Conservation (phyloP, 306 rosid genomes). For the Lathyrus aphaca region DNA sequence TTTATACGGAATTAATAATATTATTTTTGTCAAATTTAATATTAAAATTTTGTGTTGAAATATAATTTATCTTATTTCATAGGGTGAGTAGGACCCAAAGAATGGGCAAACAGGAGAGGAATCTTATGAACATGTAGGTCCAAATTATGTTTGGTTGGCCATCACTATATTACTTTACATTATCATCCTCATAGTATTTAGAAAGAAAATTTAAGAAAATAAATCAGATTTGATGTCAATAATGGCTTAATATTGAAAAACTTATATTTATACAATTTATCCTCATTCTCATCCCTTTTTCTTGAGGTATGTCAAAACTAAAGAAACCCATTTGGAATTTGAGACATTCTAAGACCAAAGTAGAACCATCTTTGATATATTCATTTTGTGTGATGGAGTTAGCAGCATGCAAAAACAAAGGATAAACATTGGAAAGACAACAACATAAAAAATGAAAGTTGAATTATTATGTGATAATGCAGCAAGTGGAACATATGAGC, state of each 20-base stretch:
- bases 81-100: constrained; percentile 51
- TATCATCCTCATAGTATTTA: constrained; percentile 35
- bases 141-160: constrained; percentile 50
- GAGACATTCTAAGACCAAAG: constrained; percentile 43
- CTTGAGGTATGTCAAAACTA: constrained; percentile 35
- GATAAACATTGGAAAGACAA: constrained; percentile 35
- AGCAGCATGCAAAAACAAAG: constrained; percentile 57
- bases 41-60: too few relatives aligned
- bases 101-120: constrained; percentile 50
- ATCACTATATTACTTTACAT: constrained; percentile 34
- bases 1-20: too few relatives aligned
- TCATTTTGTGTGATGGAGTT: constrained; percentile 36
- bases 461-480: too few relatives aligned
- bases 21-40: too few relatives aligned
- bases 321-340: constrained; percentile 74
- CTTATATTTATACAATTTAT: too few relatives aligned
- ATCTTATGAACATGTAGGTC: constrained; percentile 59
- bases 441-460: constrained; percentile 3
- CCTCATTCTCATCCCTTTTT: too few relatives aligned
- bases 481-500: too few relatives aligned
- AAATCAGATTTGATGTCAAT: too few relatives aligned
- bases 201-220: constrained; percentile 13
- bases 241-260: too few relatives aligned
- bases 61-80: constrained; percentile 27
- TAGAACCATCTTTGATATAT: constrained; percentile 35